Conservation (phyloP, 805 yeast genomes). For the Debaryomyces hansenii region DNA sequence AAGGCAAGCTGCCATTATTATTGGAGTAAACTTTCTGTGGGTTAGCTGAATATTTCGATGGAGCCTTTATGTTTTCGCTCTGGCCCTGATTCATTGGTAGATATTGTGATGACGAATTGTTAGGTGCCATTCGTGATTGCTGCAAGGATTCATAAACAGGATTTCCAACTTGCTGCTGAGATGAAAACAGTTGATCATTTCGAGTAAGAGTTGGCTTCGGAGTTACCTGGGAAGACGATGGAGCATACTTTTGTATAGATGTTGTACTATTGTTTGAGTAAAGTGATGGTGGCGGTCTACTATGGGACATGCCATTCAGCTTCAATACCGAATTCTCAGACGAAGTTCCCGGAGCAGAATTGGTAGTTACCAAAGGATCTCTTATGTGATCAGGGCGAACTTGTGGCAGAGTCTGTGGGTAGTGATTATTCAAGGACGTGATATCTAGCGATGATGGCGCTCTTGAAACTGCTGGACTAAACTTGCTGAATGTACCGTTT, state of each 20-base stretch:
- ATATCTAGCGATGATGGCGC: slow-evolving; percentile 43
- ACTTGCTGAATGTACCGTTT: slow-evolving; percentile 66
- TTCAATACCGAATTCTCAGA: slow-evolving; percentile 2
- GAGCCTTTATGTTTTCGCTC: background rate
- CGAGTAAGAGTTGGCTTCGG: background rate
- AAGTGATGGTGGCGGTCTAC: background rate
- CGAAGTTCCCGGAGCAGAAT: slow-evolving; percentile 4
- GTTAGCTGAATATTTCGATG: background rate
- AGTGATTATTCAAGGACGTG: slow-evolving; percentile 13
- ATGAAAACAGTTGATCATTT: background rate
- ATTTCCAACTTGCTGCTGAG: background rate
- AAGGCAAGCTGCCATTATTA: background rate
- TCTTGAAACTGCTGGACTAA: slow-evolving; percentile 69
- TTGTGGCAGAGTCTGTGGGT: slow-evolving; percentile 10
- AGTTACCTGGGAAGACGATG: background rate
- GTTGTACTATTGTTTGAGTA: background rate
- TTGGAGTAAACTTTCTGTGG: background rate
- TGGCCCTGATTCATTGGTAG: background rate
- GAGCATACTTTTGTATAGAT: slow-evolving; percentile 1
- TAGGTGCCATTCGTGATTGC: background rate
- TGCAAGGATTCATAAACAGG: background rate
- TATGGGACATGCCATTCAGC: background rate
- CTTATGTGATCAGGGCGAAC: background rate
- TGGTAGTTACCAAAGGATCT: background rate
- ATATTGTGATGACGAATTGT: background rate